Percentiles rank a stretch among this genome's conserved stretches.
Evolutionary conservation across 1,139 yeast genomes (phyloP).

Genomic region (Groenewaldozyma auringiensis): DNA sequence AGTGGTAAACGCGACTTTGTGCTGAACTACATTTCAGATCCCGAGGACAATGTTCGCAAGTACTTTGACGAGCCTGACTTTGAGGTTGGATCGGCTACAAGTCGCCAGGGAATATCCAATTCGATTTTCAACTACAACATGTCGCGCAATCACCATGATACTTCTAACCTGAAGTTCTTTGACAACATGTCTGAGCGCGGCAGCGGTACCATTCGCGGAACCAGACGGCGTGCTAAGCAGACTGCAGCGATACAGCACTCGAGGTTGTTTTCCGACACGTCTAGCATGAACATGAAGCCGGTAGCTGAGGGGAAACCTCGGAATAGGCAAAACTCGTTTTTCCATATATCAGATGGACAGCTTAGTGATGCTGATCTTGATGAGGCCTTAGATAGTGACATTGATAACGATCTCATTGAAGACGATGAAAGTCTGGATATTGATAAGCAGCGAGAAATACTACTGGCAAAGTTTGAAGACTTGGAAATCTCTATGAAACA

Average conservation of each 20-base stretch:
- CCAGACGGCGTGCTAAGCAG: neutral
- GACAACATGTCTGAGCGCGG: neutral
- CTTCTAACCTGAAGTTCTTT: too few relatives aligned
- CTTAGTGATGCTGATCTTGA: slow-evolving; percentile 14
- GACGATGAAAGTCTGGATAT: slow-evolving; percentile 6
- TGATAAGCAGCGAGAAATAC: neutral
- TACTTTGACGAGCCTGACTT: slow-evolving; percentile 9
- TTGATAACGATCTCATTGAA: slow-evolving; percentile 3
- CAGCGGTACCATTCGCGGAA: neutral
- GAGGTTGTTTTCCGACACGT: neutral
- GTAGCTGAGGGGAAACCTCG: neutral
- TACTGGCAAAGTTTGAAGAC: neutral
- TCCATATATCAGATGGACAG: slow-evolving; percentile 10
- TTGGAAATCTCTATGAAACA: slow-evolving; percentile 4
- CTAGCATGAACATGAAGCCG: neutral
- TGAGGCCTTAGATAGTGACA: slow-evolving; percentile 1
- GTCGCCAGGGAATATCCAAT: neutral
- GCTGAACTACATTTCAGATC: slow-evolving; percentile 9
- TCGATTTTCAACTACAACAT: neutral
- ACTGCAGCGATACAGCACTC: neutral
- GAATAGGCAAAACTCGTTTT: neutral
- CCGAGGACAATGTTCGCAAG: slow-evolving; percentile 11
- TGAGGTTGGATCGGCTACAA: slow-evolving; percentile 8
- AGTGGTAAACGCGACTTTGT: slow-evolving; percentile 1
- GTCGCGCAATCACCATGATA: neutral